These are phyloP conservation scores for Kickxella alabastrina DNA, from an alignment of 192 early-diverging fungal genomes.

Conservation along the genomic window DNA sequence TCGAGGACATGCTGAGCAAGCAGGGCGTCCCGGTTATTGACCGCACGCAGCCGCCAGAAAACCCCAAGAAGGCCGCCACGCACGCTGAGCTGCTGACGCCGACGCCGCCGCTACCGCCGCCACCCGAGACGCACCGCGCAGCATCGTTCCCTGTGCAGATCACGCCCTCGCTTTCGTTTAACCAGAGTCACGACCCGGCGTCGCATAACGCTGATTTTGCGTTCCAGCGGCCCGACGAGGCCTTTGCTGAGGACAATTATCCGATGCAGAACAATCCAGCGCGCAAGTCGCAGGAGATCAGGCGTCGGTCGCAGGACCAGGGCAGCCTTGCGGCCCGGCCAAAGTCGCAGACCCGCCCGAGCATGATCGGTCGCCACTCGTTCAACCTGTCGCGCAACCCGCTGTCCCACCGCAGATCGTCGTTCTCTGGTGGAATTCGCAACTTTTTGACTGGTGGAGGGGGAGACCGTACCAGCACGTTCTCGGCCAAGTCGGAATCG, in stretches of 20 bases:
- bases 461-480: too few species aligned
- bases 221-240: conserved; percentile 45
- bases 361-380: conserved; percentile 18
- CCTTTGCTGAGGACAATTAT: conserved; percentile 32
- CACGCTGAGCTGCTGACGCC: neutral
- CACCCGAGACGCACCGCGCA: neutral
- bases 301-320: conserved; percentile 32
- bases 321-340: neutral
- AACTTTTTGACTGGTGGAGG: conserved; percentile 20
- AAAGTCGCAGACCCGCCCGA: neutral
- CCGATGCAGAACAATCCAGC: conserved; percentile 45
- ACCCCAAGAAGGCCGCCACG: neutral
- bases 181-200: neutral
- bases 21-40: conserved; percentile 27
- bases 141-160: neutral
- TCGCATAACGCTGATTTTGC: conserved; percentile 18
- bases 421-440: conserved; percentile 31
- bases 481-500: neutral
- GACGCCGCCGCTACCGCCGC: conserved; percentile 5
- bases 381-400: conserved; percentile 20
- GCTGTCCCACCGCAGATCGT: conserved; percentile 20
- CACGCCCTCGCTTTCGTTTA: conserved; percentile 23
- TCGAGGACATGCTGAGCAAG: conserved; percentile 19
- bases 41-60: conserved; percentile 7
- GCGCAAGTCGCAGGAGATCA: conserved; percentile 16